Evolutionary conservation across 805 yeast species (phyloP), one percentile per base, ranked within the genome.

Genomic region (Lipomyces japonicus): DNA sequence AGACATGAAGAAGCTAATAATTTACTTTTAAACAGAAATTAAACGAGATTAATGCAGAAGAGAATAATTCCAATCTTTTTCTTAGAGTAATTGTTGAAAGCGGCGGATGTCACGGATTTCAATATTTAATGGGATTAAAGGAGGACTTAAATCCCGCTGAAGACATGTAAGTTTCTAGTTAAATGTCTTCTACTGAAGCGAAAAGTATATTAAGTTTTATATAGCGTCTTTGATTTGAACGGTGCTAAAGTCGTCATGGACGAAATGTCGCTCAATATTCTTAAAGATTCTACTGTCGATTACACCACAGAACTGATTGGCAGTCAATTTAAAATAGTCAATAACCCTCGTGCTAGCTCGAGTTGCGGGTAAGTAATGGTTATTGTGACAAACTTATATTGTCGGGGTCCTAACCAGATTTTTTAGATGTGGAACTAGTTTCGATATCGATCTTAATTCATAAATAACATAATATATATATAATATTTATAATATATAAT

Each of bases 81-180:
- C 70, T 91, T 18, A 72, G 84, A 44, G 79, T 91, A 2, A 71
- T 75, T 10, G 97, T 93, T 7, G 96, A 89, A 61, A 84, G 95
- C 63, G 98, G 98, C 7, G 98, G 98, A 1, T 93, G 98, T 66
- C 98, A 93, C 67, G 98, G 98, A 18, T 93, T 87, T 68, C 97
- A 93, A 68, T 93, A 93, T 64, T 77, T 84, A 57, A 71, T 93
- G 62, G 76, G 80, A 46, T 73, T 93, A 39, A 75, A 81, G 3
- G 46, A 51, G 24, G 66, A 63, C 18, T 63, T 71, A 19, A 67
- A 66, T 25, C 41, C 57, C 5, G 58, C 44, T 3, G 65, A 60
- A 28, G 77, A 73, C 57, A 58, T 69, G 61, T 57, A 57, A 28
- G 61, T 53, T 16, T 16, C 10, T 7, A 28, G 31, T 28, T 28